Base-by-base conservation (phyloP, 2,329 filamentous ascomycete species). In the Beauveria pseudobassiana region DNA sequence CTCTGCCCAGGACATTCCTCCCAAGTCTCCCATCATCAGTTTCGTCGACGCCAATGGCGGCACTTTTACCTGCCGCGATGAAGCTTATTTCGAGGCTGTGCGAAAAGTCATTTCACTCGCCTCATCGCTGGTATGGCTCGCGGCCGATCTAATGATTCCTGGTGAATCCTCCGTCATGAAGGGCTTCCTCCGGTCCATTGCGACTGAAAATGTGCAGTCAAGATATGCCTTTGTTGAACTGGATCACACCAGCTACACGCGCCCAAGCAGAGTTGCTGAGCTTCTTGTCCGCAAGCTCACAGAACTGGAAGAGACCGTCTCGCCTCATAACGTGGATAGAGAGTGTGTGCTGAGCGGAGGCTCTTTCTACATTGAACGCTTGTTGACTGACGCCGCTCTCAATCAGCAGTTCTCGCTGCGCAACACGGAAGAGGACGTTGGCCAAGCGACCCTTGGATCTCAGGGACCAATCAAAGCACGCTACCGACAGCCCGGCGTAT, bases 401-500 rank as follows among this genome's bases (percentile, higher is more conserved):
- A 56, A 59, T 28, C 45, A 50, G n/a, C 54, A 49, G 9, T 55
- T 54, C 30, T 55, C 45, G 18, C n/a, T 51, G 56, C 56, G 56
- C 38, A 51, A 59, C 24, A 12, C 12, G 22, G 46, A 59, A 51
- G 56, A 59, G 22, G 56, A 51, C 4, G 18, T 53, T 52, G 58
- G 0, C 1, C 28, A 40, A 18, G 20, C 9, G 0, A 16, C n/a
- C 30, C 46, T 49, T 40, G n/a, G 30, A 30, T 16, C 34, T 14
- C 28, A 61, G 18, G 46, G 58, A 26, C 46, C 62, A 5, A 26
- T 64, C 10, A 63, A 63, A 52, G 28, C 49, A 10, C 26, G 22
- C 20, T 26, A 51, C 26, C 24, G 26, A 34, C 26, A 34, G 0
- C 65, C 69, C 1, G 71, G 72, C 9, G 49, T 71, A 0, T 64